Conservation (phyloP, 352 stramenopile genomes). For the Globisporangium recalcitrans region DNA sequence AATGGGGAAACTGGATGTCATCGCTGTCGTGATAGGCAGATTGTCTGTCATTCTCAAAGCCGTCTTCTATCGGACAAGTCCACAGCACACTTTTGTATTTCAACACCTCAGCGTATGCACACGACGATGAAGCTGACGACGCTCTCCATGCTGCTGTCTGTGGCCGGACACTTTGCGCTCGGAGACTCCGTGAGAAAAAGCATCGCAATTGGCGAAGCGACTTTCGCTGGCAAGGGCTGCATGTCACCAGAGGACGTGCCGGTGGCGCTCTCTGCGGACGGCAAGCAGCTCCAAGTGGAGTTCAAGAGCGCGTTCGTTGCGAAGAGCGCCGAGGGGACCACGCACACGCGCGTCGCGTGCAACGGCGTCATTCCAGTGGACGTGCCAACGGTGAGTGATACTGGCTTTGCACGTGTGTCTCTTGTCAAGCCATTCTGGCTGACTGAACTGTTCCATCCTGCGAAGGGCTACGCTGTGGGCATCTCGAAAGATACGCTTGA, state of each 20-base stretch:
- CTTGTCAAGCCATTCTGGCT: background rate
- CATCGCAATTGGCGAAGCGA: background rate
- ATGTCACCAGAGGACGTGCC: background rate
- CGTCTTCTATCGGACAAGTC: background rate
- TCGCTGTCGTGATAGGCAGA: background rate
- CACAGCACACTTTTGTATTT: background rate
- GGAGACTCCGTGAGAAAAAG: background rate
- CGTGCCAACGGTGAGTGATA: background rate
- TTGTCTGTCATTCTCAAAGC: background rate
- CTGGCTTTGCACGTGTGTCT: background rate
- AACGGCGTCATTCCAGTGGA: slow-evolving; percentile 10
- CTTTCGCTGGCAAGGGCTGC: slow-evolving; percentile 14
- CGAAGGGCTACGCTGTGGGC: too few species aligned
- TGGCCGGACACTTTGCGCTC: background rate
- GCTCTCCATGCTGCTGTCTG: background rate
- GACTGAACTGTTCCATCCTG: background rate
- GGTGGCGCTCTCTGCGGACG: slow-evolving; percentile 5
- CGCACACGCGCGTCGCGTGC: slow-evolving; percentile 10
- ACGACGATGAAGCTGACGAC: background rate
- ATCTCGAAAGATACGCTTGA: too few species aligned
- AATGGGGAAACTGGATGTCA: background rate
- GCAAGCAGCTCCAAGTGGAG: slow-evolving; percentile 1
- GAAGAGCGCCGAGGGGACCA: background rate
- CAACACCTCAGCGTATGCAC: background rate
- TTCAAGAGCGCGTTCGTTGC: slow-evolving; percentile 10